Evolutionary conservation across 2,329 filamentous ascomycete genomes (phyloP), one percentile per base, ranked within the genome.

Genomic region (Colletotrichum orbiculare): DNA sequence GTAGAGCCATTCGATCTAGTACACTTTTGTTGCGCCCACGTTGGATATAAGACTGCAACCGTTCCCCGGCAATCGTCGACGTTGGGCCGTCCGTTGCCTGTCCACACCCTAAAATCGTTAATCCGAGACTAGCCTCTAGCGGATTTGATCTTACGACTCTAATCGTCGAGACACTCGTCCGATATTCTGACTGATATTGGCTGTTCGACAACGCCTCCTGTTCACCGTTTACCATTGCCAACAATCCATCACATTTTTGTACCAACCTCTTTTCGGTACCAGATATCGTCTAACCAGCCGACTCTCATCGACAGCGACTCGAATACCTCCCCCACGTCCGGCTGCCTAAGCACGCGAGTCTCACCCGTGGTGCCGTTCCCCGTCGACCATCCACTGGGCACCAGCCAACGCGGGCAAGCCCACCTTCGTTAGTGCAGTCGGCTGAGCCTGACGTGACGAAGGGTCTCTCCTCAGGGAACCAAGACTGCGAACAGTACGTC

Each of bases 31-130:
- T 57, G 39, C 33, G n/a, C 60, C 46, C 53, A 66, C 52, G 63
- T 62, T 63, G 58, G 49, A 66, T 66, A 66, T 66, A 64, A 64
- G 63, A 66, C 63, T 53, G 63, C 63, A 62, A 66, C 53, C 58
- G 46, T 66, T 66, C 63, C 63, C 63, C 25, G 42, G 50, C 42
- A 39, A 54, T 55, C 39, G 61, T 50, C 49, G 38, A 61, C 61
- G 61, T 64, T 64, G 56, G 54, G 57, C 61, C 49, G 49, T 57
- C 59, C 53, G 45, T 43, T 34, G 33, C 49, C 38, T 10, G 43
- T 39, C 33, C 34, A 45, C 43, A 42, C 48, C 13, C 55, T 45
- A 58, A 39, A 64, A 42, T 13, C 38, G n/a, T 11, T 42, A 33
- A 33, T 47, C 56, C 50, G 42, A 50, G 41, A 48, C 61, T 61